Evolutionary conservation across 306 rosid genomes (phyloP).

Genomic region (Cucurbita moschata): DNA sequence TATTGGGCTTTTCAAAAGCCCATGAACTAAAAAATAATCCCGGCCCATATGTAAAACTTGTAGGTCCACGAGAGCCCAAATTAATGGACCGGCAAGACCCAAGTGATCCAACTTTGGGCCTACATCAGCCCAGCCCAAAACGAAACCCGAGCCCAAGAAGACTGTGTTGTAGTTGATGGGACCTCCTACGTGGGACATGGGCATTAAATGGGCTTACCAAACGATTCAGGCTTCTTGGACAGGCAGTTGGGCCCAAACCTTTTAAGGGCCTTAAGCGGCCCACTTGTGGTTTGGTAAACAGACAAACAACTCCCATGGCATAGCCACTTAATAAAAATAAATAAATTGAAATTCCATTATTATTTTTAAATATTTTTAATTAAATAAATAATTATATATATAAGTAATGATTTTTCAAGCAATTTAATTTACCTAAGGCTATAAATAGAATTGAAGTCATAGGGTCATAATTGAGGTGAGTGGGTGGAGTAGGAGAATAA

Average conservation of each 20-base stretch:
- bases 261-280: not conserved
- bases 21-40: too few relatives aligned
- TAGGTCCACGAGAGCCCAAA: not conserved
- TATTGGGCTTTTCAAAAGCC: too few relatives aligned
- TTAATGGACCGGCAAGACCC: not conserved
- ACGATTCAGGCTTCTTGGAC: not conserved
- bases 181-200: not conserved
- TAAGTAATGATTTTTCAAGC: not conserved
- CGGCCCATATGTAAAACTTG: too few relatives aligned
- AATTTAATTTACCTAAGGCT: not conserved
- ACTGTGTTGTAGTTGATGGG: not conserved
- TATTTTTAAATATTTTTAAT: too few relatives aligned
- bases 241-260: not conserved
- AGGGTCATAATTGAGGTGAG: not conserved
- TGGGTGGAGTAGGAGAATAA: not conserved
- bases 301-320: not conserved
- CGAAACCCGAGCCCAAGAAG: not conserved
- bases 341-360: not conserved
- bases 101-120: not conserved
- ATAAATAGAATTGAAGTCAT: not conserved
- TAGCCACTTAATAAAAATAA: not conserved
- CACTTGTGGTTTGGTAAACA: slow-evolving; percentile 4
- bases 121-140: not conserved
- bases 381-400: not conserved
- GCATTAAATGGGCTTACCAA: slow-evolving; percentile 1